Base-by-base conservation (phyloP, 2,329 filamentous ascomycete species). In the Calonectria hawksworthii region DNA sequence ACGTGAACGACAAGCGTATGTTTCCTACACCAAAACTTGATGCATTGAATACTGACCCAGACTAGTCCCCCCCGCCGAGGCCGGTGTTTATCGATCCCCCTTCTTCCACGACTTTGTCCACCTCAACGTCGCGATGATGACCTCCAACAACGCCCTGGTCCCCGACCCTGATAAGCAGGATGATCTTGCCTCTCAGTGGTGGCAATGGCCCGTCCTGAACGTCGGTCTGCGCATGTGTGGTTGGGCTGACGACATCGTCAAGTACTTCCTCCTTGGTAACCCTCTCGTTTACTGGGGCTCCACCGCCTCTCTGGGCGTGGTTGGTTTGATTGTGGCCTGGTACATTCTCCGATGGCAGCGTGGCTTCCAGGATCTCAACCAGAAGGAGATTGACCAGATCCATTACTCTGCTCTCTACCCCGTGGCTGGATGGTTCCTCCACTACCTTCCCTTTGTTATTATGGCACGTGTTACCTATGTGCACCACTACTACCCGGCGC, bases 391-490 rank as follows among this genome's bases (percentile, higher is more conserved):
- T 79, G 96, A 99, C 85, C 95, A 97, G 79, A 96, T 99, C 83
- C 96, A 98, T 86, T 99, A 98, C 86, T 90, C 96, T 14, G 97
- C 95, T 64, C 83, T 99, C 73, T 99, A 99, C 86, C 96, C 97
- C 11, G 89, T 96, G 72, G 90, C 97, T 70, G 97, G 97, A 76
- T 99, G 97, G 97, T 93, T 98, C 86, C 90, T 99, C 64, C 97
- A 99, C 87, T 99, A 98, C 85, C 87, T 98, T 76, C 97, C 97
- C 0, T 99, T 99, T 86, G 92, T 98, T 82, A 92, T 97, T 83
- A 99, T 99, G 98, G 97, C 96, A 14, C 95, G 97, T 90, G 97
- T 99, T 75, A 99, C 97, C 21, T 99, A 99, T 83, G 97, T 99
- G 70, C 97, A 99, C 86, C 97, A 99, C 88, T 99, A 99, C 89